Conservation (phyloP, 345 rosid genomes). For the Microthlaspi erraticum region DNA sequence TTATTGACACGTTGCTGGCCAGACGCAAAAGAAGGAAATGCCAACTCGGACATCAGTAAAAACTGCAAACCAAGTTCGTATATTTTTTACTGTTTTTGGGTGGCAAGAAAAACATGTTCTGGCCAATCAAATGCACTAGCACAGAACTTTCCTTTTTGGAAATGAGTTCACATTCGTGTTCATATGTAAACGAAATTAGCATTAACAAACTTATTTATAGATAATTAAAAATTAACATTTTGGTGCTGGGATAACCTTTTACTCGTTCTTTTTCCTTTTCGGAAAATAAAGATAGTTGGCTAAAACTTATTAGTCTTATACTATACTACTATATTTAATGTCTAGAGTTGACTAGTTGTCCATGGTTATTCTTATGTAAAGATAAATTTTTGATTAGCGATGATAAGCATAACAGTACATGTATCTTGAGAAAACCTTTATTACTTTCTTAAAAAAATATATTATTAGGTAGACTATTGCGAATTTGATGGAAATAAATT, state of each 20-base stretch:
- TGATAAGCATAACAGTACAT: background rate
- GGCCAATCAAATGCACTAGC: background rate
- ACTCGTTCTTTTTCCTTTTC: background rate
- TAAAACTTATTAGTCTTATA: background rate
- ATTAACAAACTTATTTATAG: background rate
- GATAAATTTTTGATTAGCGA: background rate
- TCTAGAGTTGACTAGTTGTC: background rate
- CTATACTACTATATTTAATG: background rate
- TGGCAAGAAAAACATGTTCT: background rate
- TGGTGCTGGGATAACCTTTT: background rate
- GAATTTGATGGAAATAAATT: no score
- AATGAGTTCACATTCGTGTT: background rate
- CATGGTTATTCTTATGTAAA: background rate
- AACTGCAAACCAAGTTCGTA: background rate
- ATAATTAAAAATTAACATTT: background rate
- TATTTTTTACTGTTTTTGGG: background rate
- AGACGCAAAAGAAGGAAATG: slow-evolving; percentile 12
- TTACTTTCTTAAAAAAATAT: no score
- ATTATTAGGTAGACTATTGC: no score
- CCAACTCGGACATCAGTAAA: background rate
- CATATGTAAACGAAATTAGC: no score
- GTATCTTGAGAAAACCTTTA: no score
- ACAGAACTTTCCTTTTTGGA: background rate
- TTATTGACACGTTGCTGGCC: slow-evolving; percentile 17
- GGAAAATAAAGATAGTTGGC: background rate